These are phyloP conservation scores for Sporothrix brunneoviolacea DNA, from an alignment of 2,329 filamentous ascomycete genomes.

Conservation along the genomic window DNA sequence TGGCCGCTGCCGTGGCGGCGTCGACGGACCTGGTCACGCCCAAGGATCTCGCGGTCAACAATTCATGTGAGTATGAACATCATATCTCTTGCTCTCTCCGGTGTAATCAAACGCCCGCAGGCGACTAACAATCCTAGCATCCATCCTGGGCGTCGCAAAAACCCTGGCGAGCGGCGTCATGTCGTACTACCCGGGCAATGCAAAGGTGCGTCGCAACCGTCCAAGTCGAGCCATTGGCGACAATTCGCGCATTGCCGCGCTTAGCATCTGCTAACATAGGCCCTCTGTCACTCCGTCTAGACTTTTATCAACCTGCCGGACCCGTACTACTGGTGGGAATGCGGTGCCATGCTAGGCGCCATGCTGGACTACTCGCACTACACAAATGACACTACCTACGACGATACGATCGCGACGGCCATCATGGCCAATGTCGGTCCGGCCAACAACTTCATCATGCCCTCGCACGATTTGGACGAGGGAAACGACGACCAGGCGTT, in stretches of 20 bases:
- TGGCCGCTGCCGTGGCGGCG: conserved; percentile 3
- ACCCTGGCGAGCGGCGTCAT: conserved; percentile 56
- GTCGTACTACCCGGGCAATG: conserved; percentile 55
- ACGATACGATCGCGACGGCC: conserved; percentile 51
- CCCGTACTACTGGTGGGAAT: conserved; percentile 65
- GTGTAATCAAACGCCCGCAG: too few species aligned
- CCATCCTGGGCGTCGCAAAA: conserved; percentile 54
- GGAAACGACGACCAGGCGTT: conserved; percentile 73
- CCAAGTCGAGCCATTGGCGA: background rate
- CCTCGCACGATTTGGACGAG: conserved; percentile 49
- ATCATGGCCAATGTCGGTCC: conserved; percentile 53
- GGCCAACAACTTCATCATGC: conserved; percentile 53
- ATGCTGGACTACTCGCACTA: conserved; percentile 65
- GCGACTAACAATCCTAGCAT: conserved; percentile 36
- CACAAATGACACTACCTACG: conserved; percentile 57
- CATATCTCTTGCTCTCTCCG: too few species aligned
- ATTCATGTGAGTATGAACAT: conserved; percentile 2
- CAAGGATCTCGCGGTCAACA: conserved; percentile 10
- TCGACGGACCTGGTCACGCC: conserved; percentile 5
- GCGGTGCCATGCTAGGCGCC: conserved; percentile 58
- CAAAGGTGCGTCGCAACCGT: conserved; percentile 26
- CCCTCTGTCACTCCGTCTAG: conserved; percentile 23
- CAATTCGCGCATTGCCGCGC: background rate
- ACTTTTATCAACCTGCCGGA: conserved; percentile 56
- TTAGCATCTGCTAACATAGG: background rate